Base-by-base conservation (phyloP, 192 early-diverging fungal species). In the Entomortierella parvispora region DNA sequence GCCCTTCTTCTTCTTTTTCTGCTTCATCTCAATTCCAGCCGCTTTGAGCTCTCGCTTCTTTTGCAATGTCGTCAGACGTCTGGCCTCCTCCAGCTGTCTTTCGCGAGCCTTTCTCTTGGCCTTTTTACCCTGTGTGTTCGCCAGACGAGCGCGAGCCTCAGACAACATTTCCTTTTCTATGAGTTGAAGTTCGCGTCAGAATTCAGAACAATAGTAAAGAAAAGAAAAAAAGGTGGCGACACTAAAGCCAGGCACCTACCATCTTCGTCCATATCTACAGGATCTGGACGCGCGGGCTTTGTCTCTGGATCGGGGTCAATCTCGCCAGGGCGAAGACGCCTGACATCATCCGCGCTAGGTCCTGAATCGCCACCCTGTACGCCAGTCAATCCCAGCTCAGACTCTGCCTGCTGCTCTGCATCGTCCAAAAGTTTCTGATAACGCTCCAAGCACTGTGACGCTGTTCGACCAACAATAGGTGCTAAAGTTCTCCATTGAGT, bases 121-220 rank as follows among this genome's bases (percentile, higher is more conserved):
- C 64, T 99, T 99, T 69, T 99, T 99, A 54, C 97, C 97, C 79
- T 98, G 96, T 8, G 97, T 99, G 79, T 99, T 99, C n/a, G 97
- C 97, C 54, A 99, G 84, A 75, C 97, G 87, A 20, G 97, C 97
- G 53, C 97, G 90, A 23, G 97, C 97, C 79, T 99, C 97, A 4
- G 94, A 95, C 23, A 99, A 86, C 97, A 99, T 99, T 80, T 99
- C 97, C 85, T 99, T 99, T 85, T 99, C 97, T 82, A 57, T 3
- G 40, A 18, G 44, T 2, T 64, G 46, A 55, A 11, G 33, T 57
- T 2, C n/a, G n/a, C n/a, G n/a, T n/a, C n/a, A n/a, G n/a, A n/a
- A n/a, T n/a, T n/a, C n/a, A n/a, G n/a, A n/a, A n/a, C n/a, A n/a
- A n/a, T n/a, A n/a, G n/a, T n/a, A n/a, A n/a, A n/a, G 31, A 42